A percentile compares a stretch with the other conserved stretches of the same genome.
These are phyloP conservation scores for Leishmania lainsoni DNA, from an alignment of 208 protist species.

Conservation along the genomic window DNA sequence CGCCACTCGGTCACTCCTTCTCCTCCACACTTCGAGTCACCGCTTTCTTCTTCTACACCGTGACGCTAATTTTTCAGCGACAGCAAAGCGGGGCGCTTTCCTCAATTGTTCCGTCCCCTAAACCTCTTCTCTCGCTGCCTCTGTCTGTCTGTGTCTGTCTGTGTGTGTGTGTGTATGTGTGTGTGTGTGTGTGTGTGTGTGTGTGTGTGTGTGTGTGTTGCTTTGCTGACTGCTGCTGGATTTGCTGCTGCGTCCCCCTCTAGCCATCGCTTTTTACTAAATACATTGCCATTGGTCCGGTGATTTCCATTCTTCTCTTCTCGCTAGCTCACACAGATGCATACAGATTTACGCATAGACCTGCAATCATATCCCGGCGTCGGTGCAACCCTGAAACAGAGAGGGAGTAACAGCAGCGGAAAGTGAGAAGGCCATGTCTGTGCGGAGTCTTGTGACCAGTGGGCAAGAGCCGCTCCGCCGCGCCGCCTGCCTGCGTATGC, in stretches of 20 bases:
- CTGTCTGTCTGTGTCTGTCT: too few species aligned
- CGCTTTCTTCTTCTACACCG: neutral
- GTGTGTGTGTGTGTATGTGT: neutral
- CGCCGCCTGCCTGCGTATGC: conserved; percentile 20
- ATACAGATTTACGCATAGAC: neutral
- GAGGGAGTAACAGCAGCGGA: neutral
- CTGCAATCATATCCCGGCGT: neutral
- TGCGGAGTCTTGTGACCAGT: conserved; percentile 23
- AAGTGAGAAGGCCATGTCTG: neutral
- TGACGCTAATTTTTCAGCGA: neutral
- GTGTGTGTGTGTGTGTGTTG: neutral
- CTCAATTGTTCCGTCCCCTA: neutral
- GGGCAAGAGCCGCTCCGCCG: conserved; percentile 30
- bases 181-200: neutral
- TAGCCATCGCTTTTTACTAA: neutral
- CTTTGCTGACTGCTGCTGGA: neutral
- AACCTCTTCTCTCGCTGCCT: neutral
- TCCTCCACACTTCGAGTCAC: neutral
- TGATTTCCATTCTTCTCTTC: neutral
- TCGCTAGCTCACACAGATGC: neutral
- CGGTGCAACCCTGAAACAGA: too few species aligned
- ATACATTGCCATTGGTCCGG: neutral
- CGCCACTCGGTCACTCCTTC: neutral
- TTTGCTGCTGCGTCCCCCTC: too few species aligned
- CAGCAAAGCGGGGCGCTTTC: neutral